Percentiles rank a stretch among this genome's conserved stretches.
phyloP scores from a whole-genome alignment of 2,329 filamentous ascomycete species.

The Sclerotinia borealis region DNA sequence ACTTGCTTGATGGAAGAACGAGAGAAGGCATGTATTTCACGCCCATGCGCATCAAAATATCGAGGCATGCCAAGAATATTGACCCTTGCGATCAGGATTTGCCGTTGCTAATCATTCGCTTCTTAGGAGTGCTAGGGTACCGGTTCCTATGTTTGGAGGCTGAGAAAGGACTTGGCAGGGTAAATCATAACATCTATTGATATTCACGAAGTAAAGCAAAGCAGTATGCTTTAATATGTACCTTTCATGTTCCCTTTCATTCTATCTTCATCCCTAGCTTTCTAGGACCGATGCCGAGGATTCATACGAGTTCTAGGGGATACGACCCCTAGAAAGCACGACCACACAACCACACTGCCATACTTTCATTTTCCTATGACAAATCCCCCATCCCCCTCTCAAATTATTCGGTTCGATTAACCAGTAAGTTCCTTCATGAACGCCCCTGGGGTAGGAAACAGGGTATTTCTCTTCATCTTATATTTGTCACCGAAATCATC shows the following conservation, averaged over 20 bases:
- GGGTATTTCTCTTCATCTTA: slow-evolving; percentile 87
- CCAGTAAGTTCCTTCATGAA: slow-evolving; percentile 16
- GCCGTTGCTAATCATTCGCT: not conserved
- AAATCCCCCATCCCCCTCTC: not conserved
- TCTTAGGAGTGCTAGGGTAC: not conserved
- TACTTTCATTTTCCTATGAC: not conserved
- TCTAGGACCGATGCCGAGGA: not conserved
- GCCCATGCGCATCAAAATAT: not conserved
- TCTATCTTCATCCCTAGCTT: not conserved
- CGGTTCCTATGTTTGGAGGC: not conserved
- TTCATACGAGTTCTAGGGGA: too few species aligned
- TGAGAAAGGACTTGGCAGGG: not conserved
- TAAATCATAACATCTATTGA: not conserved
- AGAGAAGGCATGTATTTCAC: not conserved
- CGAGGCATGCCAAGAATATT: not conserved
- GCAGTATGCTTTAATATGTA: not conserved
- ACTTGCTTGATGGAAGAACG: not conserved
- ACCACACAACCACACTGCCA: not conserved
- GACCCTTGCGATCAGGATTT: not conserved
- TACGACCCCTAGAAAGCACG: not conserved
- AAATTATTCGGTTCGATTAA: not conserved
- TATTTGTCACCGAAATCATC: slow-evolving; percentile 90
- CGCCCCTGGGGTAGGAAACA: slow-evolving; percentile 46
- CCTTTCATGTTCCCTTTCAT: not conserved
- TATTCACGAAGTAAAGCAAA: not conserved